Base-by-base conservation (phyloP, 75 land plant species). In the Picea glauca region DNA sequence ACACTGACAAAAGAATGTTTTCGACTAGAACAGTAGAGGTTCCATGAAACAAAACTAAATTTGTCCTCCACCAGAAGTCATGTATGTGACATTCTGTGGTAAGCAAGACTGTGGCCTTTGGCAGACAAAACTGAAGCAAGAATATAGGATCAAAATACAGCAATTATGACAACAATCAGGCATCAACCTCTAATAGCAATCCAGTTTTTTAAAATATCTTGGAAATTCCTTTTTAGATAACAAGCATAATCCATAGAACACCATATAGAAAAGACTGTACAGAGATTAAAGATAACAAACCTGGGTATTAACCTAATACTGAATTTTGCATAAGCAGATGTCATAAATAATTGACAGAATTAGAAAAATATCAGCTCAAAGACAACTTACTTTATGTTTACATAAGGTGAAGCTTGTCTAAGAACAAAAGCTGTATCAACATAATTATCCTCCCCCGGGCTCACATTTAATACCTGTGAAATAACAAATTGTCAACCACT, bases 351-450 rank as follows among this genome's bases (percentile, higher is more conserved):
- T 33, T 6, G 8, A 58, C 58, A 58, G 8, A 11, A 32, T 40
- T 8, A 20, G 7, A 17, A 33, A 17, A 75, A 62, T n/a, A 12
- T 50, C 21, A 26, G 13, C 46, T 46, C 50, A 46, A 26, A 64
- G 32, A 20, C 0, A 62, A 8, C 1, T 73, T 87, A 92, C 94
- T 84, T 92, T 31, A 92, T 92, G 72, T 85, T 83, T 85, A 83
- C 84, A 65, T 83, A 90, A 35, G 94, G 94, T 43, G 94, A 87
- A 78, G 90, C 90, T 58, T 92, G 94, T 79, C 87, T 83, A 32
- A 92, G 82, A 6, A 92, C 65, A 78, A 86, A 88, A 7, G 94
- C 80, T 74, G 94, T 90, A 81, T 92, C 90, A 60, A 80, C 57
- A 72, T 92, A 90, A 73, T 90, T 92, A 8, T 85, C 87, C 74